These are phyloP conservation scores for Austroboletus olivaceoglutinosus DNA, from an alignment of 1,284 basidiomycete species.

Conservation along the genomic window DNA sequence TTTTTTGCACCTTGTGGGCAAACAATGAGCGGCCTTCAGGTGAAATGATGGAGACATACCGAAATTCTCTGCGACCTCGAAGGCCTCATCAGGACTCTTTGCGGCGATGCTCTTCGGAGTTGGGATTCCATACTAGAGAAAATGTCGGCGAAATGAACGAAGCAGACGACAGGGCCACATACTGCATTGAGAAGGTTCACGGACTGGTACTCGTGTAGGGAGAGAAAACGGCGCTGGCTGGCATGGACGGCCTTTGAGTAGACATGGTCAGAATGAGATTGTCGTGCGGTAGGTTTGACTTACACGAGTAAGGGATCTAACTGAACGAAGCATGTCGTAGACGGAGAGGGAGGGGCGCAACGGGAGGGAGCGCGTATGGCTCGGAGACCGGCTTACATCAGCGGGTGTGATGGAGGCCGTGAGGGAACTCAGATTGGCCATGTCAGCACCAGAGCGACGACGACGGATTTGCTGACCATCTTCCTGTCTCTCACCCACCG, in stretches of 20 bases:
- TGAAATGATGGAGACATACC: slow-evolving; percentile 44
- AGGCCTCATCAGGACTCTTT: slow-evolving; percentile 88
- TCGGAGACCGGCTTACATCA: slow-evolving; percentile 23
- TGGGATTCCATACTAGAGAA: slow-evolving; percentile 83
- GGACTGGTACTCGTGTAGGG: slow-evolving; percentile 98
- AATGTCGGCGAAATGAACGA: slow-evolving; percentile 1
- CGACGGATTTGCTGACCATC: slow-evolving; percentile 53
- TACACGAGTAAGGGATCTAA: slow-evolving; percentile 62
- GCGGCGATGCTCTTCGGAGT: slow-evolving; percentile 94
- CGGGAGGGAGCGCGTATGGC: slow-evolving; percentile 1
- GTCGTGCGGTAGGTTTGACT: slow-evolving; percentile 25
- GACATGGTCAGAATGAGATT: background rate
- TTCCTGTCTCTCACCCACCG: slow-evolving; percentile 72
- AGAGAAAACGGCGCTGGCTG: slow-evolving; percentile 90
- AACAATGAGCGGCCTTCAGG: background rate
- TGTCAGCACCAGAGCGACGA: slow-evolving; percentile 61
- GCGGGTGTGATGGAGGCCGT: slow-evolving; percentile 2
- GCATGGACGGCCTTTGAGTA: slow-evolving; percentile 56
- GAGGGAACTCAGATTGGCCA: slow-evolving; percentile 10
- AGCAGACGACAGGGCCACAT: slow-evolving; percentile 24
- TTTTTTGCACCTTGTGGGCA: slow-evolving; percentile 55
- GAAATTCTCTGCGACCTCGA: slow-evolving; percentile 85
- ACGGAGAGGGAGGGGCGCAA: slow-evolving; percentile 23
- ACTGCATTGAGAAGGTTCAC: slow-evolving; percentile 94
- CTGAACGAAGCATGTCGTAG: slow-evolving; percentile 55